Conservation (phyloP, 495 filamentous ascomycete species). For the Thermothielavioides terrestris region DNA sequence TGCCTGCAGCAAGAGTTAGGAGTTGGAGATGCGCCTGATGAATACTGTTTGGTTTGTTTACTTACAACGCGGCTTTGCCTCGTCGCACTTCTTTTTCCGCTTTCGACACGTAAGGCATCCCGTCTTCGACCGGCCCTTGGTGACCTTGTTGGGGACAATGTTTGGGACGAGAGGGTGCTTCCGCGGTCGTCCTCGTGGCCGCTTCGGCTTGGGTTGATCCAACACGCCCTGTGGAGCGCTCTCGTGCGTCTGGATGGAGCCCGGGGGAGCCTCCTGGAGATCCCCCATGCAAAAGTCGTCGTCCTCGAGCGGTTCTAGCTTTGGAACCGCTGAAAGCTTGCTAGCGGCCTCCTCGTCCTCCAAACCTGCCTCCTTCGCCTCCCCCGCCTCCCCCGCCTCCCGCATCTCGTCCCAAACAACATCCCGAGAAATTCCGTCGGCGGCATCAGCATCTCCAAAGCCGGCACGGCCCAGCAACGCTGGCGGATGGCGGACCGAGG, state of each 20-base stretch:
- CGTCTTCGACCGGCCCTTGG: conserved; percentile 88
- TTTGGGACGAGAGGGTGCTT: conserved; percentile 63
- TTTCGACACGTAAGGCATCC: conserved; percentile 88
- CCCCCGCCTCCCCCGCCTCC: too few relatives aligned
- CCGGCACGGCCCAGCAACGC: too few relatives aligned
- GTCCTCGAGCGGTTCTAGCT: conserved; percentile 41
- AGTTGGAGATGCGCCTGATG: background rate
- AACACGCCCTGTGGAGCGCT: conserved; percentile 6
- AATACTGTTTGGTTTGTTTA: conserved; percentile 9
- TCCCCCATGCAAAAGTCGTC: conserved; percentile 41
- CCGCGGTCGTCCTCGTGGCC: conserved; percentile 70
- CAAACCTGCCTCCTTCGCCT: too few relatives aligned
- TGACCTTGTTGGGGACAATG: conserved; percentile 49
- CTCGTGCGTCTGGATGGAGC: conserved; percentile 5
- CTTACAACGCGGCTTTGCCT: conserved; percentile 81
- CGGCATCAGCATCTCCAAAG: too few relatives aligned
- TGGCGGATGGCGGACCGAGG: conserved; percentile 23
- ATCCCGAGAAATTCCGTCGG: too few relatives aligned
- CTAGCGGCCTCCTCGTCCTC: conserved; percentile 29
- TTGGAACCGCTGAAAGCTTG: conserved; percentile 31
- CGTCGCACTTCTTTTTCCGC: conserved; percentile 95
- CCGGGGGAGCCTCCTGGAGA: conserved; percentile 34
- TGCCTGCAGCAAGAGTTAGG: conserved; percentile 42
- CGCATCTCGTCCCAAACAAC: conserved; percentile 34
- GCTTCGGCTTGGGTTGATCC: conserved; percentile 36